A percentile compares a stretch with the other conserved stretches of the same genome.
phyloP scores from a whole-genome alignment of 164 flowering plant genomes.

The Aristolochia californica region DNA sequence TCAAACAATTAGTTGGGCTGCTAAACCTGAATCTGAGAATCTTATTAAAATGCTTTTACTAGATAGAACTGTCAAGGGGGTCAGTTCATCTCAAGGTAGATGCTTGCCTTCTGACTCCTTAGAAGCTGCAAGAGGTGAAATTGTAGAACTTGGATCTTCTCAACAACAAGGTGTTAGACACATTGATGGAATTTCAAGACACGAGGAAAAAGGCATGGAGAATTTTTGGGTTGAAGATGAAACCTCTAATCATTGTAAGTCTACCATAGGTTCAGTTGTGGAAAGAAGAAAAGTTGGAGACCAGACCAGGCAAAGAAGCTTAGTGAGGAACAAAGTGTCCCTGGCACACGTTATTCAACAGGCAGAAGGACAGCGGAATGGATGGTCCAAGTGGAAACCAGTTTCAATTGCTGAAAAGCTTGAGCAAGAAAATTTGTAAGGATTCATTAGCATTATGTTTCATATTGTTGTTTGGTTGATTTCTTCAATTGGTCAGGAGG shows the following conservation, averaged over 20 bases:
- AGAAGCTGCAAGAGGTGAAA: slow-evolving; percentile 44
- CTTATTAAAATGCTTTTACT: slow-evolving; percentile 11
- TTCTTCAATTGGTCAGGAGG: no score
- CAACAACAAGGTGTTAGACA: slow-evolving; percentile 19
- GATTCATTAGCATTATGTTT: slow-evolving; percentile 2
- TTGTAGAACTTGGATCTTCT: slow-evolving; percentile 57
- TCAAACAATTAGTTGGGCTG: slow-evolving; percentile 9
- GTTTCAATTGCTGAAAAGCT: slow-evolving; percentile 94
- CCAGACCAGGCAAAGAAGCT: slow-evolving; percentile 45
- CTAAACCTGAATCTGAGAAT: slow-evolving; percentile 16
- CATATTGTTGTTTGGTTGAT: background rate
- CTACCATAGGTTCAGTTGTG: slow-evolving; percentile 18
- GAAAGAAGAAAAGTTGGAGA: slow-evolving; percentile 39
- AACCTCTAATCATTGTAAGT: slow-evolving; percentile 18
- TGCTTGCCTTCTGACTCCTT: slow-evolving; percentile 12
- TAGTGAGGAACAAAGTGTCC: slow-evolving; percentile 80
- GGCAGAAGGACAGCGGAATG: slow-evolving; percentile 63
- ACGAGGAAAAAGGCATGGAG: slow-evolving; percentile 21
- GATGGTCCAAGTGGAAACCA: slow-evolving; percentile 77
- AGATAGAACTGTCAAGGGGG: slow-evolving; percentile 17
- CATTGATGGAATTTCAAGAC: slow-evolving; percentile 9
- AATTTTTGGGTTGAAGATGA: slow-evolving; percentile 24
- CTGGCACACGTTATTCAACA: slow-evolving; percentile 92
- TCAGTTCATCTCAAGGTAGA: slow-evolving; percentile 17
- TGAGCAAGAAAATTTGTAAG: slow-evolving; percentile 90